Base-by-base conservation (phyloP, 768 basidiomycete species). In the Cantharellus cinnabarinus region DNA sequence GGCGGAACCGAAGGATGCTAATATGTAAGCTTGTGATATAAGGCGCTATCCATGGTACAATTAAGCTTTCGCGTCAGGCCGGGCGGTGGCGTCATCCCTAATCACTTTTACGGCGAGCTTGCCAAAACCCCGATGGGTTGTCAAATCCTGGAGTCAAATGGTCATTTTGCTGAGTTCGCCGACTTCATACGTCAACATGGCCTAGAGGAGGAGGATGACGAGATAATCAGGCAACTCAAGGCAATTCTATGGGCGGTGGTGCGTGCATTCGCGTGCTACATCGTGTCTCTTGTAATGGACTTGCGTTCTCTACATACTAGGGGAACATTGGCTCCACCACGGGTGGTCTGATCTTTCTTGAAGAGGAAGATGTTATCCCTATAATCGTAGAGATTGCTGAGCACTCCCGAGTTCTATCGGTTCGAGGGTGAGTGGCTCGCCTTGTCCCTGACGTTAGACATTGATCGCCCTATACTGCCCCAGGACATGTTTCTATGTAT, bases 61-160 rank as follows among this genome's bases (percentile, higher is more conserved):
- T 7, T 48, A 48, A 48, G 44, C 20, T 42, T 3, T 29, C 2
- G 54, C 38, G 29, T 4, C 65, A 84, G 82, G n/a, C 76, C 77
- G 20, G 88, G 86, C 60, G 90, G 91, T 57, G 85, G 85, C 7
- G 82, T 83, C 5, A 87, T 90, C 7, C 95, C 94, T 2, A 81
- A 86, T 1, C 93, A 99, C 69, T 98, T 99, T 70, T 94, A 97
- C 65, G 94, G 94, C 29, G 94, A 97, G 70, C 87, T 98, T 78
- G 84, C 91, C 52, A 97, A 95, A 70, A 98, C 95, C 2, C 85
- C 87, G 59, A 82, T 93, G 55, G 95, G 95, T 0, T 94, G 91
- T 69, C 85, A 87, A 66, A 81, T 91, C 5, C 72, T 99, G 44
- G 80, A 82, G 60, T 90, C 93, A 60, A 90, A 85, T 64, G 88